These are phyloP conservation scores for Magnusiomyces suaveolens DNA, from an alignment of 1,139 yeast species.

Conservation along the genomic window DNA sequence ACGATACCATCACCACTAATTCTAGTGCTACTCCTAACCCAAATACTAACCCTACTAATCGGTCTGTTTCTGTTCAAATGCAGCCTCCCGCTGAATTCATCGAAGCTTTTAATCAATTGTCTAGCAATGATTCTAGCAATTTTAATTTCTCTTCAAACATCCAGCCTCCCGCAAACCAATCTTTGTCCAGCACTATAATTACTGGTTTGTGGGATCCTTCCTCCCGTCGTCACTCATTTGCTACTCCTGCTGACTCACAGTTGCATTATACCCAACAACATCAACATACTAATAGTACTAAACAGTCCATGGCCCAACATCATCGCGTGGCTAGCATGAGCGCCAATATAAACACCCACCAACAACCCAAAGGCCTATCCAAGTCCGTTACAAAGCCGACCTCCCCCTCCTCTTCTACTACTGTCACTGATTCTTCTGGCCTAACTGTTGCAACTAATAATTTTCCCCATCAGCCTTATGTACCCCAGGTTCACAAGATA, in stretches of 20 bases:
- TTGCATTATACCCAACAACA: not conserved
- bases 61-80: not conserved
- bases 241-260: slow-evolving; percentile 1
- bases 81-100: not conserved
- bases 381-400: not conserved
- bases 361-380: not conserved
- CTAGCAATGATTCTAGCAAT: not conserved
- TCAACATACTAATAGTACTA: not conserved
- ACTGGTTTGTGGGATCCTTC: slow-evolving; percentile 1
- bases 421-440: not conserved
- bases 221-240: slow-evolving; percentile 1
- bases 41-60: not conserved
- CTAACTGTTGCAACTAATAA: not conserved
- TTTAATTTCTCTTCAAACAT: not conserved
- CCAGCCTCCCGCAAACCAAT: not conserved
- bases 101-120: not conserved
- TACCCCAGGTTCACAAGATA: not conserved
- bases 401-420: not conserved
- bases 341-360: not conserved
- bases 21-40: not conserved
- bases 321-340: not conserved
- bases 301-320: not conserved
- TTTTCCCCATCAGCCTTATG: not conserved
- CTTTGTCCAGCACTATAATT: not conserved
- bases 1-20: not conserved